Percentiles rank a stretch among this genome's conserved stretches.
These are phyloP conservation scores for Aspergillus sp. DNA, from an alignment of 2,329 filamentous ascomycete species.

Conservation along the genomic window DNA sequence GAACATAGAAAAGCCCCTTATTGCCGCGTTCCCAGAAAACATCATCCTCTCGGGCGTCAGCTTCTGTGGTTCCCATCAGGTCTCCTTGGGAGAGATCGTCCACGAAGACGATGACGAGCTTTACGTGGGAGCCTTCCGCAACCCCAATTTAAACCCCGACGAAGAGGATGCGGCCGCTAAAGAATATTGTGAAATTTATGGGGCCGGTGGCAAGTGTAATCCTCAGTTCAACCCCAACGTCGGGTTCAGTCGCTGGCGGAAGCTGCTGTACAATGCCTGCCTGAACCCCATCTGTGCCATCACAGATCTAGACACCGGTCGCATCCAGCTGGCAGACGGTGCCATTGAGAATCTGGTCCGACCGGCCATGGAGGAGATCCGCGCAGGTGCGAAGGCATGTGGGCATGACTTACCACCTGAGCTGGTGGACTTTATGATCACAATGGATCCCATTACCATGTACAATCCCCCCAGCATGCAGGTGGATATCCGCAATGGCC, in stretches of 20 bases:
- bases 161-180: slow-evolving; percentile 35
- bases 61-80: slow-evolving; percentile 55
- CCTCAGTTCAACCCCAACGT: slow-evolving; percentile 41
- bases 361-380: slow-evolving; percentile 58
- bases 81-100: slow-evolving; percentile 49
- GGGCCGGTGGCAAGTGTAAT: slow-evolving; percentile 48
- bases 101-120: slow-evolving; percentile 57
- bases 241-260: slow-evolving; percentile 30
- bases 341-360: slow-evolving; percentile 52
- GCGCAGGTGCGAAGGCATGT: slow-evolving; percentile 31
- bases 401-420: slow-evolving; percentile 14
- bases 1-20: slow-evolving; percentile 61
- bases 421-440: slow-evolving; percentile 17
- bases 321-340: slow-evolving; percentile 49
- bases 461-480: slow-evolving; percentile 58
- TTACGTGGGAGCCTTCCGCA: slow-evolving; percentile 53
- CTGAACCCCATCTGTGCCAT: slow-evolving; percentile 56
- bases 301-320: slow-evolving; percentile 52
- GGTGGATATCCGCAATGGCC: slow-evolving; percentile 53
- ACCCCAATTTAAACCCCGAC: slow-evolving; percentile 11
- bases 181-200: slow-evolving; percentile 53
- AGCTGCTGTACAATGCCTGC: slow-evolving; percentile 53
- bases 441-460: slow-evolving; percentile 49
- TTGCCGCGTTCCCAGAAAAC: slow-evolving; percentile 54
- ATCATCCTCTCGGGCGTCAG: slow-evolving; percentile 56